Evolutionary conservation across 495 filamentous ascomycete species (phyloP).

Genomic region (Daldinia decipiens): DNA sequence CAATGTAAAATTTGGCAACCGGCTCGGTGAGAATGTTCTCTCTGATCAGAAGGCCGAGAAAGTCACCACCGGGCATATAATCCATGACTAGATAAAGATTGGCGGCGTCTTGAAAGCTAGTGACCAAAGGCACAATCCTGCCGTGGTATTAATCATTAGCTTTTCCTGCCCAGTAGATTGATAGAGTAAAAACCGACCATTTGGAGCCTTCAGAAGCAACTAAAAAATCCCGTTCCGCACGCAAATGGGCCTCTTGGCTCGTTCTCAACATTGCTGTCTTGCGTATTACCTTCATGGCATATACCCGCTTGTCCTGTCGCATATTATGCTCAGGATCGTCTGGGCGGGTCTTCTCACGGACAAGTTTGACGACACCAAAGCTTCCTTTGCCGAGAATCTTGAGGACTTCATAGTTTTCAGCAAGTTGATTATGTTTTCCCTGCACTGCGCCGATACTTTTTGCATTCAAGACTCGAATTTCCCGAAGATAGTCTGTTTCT

Average conservation of each 20-base stretch:
- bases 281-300: constrained; percentile 95
- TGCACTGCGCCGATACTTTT: constrained; percentile 56
- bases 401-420: constrained; percentile 77
- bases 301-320: constrained; percentile 63
- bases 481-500: constrained; percentile 81
- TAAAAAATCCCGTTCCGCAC: constrained; percentile 91
- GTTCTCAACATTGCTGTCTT: constrained; percentile 91
- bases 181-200: constrained; percentile 64
- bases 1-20: constrained; percentile 84
- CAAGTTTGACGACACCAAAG: constrained; percentile 89
- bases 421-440: constrained; percentile 39
- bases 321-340: constrained; percentile 11
- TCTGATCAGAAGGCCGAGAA: constrained; percentile 84
- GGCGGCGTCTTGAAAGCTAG: constrained; percentile 85
- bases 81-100: constrained; percentile 96
- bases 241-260: constrained; percentile 89
- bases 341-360: constrained; percentile 67
- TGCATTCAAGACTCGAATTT: constrained; percentile 74
- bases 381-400: constrained; percentile 94
- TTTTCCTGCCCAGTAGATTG: background rate
- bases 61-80: constrained; percentile 96
- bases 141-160: background rate
- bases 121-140: constrained; percentile 83
- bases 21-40: constrained; percentile 81
- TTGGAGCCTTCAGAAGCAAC: constrained; percentile 82